Percentiles rank a stretch among this genome's conserved stretches.
These are phyloP conservation scores for Stagonosporopsis tanaceti DNA, from an alignment of 2,329 filamentous ascomycete genomes.

Conservation along the genomic window DNA sequence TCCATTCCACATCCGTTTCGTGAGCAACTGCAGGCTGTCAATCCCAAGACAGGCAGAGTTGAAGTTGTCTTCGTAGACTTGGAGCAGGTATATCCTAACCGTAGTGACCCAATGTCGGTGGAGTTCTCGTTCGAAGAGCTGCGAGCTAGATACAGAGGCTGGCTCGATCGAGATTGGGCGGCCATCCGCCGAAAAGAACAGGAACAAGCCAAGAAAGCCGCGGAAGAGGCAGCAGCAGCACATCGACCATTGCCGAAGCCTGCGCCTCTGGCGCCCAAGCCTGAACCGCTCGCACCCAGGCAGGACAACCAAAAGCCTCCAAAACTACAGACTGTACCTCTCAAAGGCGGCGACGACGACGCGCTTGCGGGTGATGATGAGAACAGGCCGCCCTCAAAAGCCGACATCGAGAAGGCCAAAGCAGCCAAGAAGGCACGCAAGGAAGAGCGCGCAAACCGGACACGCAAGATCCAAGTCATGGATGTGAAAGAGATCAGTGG, in stretches of 20 bases:
- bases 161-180: constrained; percentile 64
- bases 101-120: constrained; percentile 68
- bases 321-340: constrained; percentile 39
- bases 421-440: constrained; percentile 55
- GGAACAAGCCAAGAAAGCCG: constrained; percentile 36
- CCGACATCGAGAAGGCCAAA: constrained; percentile 67
- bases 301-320: constrained; percentile 25
- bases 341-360: constrained; percentile 47
- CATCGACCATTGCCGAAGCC: constrained; percentile 21
- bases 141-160: constrained; percentile 78
- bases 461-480: constrained; percentile 73
- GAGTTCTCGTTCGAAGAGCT: constrained; percentile 94
- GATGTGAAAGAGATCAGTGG: constrained; percentile 72
- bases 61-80: constrained; percentile 90
- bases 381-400: constrained; percentile 55
- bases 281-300: constrained; percentile 26
- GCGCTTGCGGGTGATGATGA: constrained; percentile 53
- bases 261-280: constrained; percentile 8
- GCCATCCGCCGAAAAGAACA: constrained; percentile 41
- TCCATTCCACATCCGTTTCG: constrained; percentile 68
- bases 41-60: constrained; percentile 80
- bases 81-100: constrained; percentile 82
- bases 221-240: constrained; percentile 27
- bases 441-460: constrained; percentile 60
- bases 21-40: constrained; percentile 82